A percentile compares a stretch with the other conserved stretches of the same genome.
Evolutionary conservation across 352 stramenopile genomes (phyloP).

Genomic region (Chrysophaeum taylorii): DNA sequence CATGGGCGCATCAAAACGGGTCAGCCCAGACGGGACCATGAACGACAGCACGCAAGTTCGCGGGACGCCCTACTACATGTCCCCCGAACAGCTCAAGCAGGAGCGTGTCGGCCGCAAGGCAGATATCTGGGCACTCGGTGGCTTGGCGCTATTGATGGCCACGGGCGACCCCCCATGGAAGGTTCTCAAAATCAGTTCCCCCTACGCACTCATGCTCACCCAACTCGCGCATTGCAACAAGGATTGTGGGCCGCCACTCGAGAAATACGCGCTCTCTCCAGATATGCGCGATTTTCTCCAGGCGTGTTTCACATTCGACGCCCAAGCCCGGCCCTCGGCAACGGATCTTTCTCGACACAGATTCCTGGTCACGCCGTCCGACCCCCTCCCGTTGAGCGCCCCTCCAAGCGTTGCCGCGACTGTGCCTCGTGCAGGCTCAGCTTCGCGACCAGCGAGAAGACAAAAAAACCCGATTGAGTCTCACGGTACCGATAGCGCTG

Average conservation of each 20-base stretch:
- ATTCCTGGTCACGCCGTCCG: conserved; percentile 32
- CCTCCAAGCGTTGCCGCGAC: too few species aligned
- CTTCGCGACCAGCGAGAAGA: too few species aligned
- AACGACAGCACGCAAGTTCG: conserved; percentile 44
- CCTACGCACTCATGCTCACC: conserved; percentile 56
- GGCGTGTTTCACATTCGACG: conserved; percentile 42
- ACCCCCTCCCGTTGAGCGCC: too few species aligned
- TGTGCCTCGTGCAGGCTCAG: too few species aligned
- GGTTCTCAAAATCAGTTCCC: conserved; percentile 57
- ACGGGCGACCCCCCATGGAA: conserved; percentile 63
- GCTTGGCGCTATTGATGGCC: conserved; percentile 60
- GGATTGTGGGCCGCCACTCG: conserved; percentile 13
- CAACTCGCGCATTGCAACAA: conserved; percentile 31
- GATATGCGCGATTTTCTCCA: conserved; percentile 37
- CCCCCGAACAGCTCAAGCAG: conserved; percentile 78
- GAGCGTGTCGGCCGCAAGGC: conserved; percentile 59
- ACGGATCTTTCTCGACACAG: conserved; percentile 31
- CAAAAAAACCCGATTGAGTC: too few species aligned
- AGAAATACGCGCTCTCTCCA: background rate
- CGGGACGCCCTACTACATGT: conserved; percentile 81
- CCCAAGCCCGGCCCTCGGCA: conserved; percentile 36
- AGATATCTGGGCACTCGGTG: conserved; percentile 64
- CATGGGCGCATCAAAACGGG: conserved; percentile 73
- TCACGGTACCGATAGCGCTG: too few species aligned
- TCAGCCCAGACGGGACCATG: conserved; percentile 25